phyloP scores from a whole-genome alignment of 2,329 filamentous ascomycete species.

The Aspergillus ibericus region DNA sequence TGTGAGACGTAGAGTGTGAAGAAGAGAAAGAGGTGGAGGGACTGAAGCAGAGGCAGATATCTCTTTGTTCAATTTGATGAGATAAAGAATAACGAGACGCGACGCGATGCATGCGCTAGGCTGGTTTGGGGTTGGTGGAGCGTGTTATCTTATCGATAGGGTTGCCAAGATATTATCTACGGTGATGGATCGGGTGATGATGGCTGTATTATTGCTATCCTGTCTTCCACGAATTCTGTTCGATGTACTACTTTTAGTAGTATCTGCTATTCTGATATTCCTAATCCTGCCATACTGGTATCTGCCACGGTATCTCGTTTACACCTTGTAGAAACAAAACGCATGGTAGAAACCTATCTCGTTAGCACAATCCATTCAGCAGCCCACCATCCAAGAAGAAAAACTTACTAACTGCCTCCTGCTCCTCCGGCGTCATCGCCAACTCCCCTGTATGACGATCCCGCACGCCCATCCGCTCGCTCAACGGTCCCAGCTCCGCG shows the following conservation, averaged over 20 bases:
- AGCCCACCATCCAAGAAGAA: not conserved
- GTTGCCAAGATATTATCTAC: too few relatives aligned
- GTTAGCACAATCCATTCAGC: constrained; percentile 23
- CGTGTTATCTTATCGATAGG: constrained; percentile 1
- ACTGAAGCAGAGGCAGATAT: not conserved
- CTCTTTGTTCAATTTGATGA: constrained; percentile 1
- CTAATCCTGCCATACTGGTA: too few relatives aligned
- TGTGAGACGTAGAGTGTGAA: not conserved
- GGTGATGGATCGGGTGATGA: not conserved
- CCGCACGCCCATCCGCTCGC: constrained; percentile 93
- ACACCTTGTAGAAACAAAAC: constrained; percentile 97
- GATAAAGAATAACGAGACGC: constrained; percentile 17
- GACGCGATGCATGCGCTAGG: constrained; percentile 33
- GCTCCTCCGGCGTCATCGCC: constrained; percentile 78
- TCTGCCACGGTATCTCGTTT: not conserved
- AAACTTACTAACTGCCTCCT: constrained; percentile 73
- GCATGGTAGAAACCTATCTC: constrained; percentile 73
- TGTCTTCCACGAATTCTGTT: too few relatives aligned
- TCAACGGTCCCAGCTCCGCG: constrained; percentile 73
- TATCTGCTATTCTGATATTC: too few relatives aligned
- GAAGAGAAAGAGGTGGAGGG: not conserved
- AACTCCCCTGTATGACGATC: constrained; percentile 66
- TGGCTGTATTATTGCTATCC: too few relatives aligned
- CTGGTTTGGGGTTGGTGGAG: constrained; percentile 20
- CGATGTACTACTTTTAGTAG: too few relatives aligned